Percentiles rank a stretch among this genome's conserved stretches.
phyloP scores from a whole-genome alignment of 768 basidiomycete species.

The Russula griseocarnosa region DNA sequence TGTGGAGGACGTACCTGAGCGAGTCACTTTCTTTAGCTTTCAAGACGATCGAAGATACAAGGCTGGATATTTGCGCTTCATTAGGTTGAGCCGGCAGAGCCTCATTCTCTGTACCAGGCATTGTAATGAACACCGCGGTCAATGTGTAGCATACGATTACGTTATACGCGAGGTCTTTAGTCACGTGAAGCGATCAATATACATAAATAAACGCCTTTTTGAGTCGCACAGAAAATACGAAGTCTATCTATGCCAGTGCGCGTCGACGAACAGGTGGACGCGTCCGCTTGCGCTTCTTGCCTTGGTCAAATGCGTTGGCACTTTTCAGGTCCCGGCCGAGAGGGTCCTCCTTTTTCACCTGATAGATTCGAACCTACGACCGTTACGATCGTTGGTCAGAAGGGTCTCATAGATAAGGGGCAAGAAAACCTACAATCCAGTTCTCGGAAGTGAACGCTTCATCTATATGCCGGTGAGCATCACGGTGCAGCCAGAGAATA shows the following conservation, averaged over 20 bases:
- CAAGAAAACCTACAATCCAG: conserved; percentile 75
- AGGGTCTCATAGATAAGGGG: not conserved
- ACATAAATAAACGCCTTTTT: conserved; percentile 2
- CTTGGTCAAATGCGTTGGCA: conserved; percentile 78
- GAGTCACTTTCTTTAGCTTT: conserved; percentile 8
- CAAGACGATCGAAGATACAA: conserved; percentile 14
- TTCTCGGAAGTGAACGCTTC: conserved; percentile 99
- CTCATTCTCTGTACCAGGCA: conserved; percentile 3
- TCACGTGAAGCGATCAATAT: conserved; percentile 10
- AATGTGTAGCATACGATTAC: not conserved
- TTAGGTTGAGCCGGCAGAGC: not conserved
- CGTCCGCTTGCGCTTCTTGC: conserved; percentile 84
- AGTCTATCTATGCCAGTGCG: conserved; percentile 36
- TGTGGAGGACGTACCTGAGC: conserved; percentile 2
- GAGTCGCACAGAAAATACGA: not conserved
- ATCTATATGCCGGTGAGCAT: conserved; percentile 44
- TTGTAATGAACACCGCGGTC: not conserved
- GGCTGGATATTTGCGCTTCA: not conserved
- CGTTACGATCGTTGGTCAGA: conserved; percentile 2
- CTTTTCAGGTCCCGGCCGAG: conserved; percentile 87
- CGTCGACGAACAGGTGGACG: conserved; percentile 64
- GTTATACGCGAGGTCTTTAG: conserved; percentile 6
- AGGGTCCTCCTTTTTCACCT: conserved; percentile 90
- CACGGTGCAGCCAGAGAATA: not conserved
- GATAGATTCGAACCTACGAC: conserved; percentile 81